Evolutionary conservation across 2,329 filamentous ascomycete species (phyloP).

Genomic region (Juglanconis juglandina): DNA sequence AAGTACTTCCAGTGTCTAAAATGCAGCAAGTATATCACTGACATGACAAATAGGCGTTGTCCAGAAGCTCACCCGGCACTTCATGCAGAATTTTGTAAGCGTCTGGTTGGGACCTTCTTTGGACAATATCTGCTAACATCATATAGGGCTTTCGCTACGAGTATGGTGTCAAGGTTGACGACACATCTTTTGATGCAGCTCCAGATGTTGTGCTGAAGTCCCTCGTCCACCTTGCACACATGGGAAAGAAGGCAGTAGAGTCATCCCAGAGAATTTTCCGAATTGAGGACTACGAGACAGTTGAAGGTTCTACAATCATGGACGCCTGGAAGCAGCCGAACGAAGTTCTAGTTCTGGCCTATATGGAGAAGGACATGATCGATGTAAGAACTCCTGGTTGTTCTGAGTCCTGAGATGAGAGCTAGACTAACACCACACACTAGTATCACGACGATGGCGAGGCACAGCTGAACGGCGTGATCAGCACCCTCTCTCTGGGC

Average conservation of each 20-base stretch:
- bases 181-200: slow-evolving; percentile 44
- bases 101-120: background rate
- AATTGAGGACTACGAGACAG: background rate
- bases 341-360: slow-evolving; percentile 60
- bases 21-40: slow-evolving; percentile 17
- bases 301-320: slow-evolving; percentile 20
- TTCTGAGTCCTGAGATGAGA: too few relatives aligned
- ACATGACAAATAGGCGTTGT: slow-evolving; percentile 28
- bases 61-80: slow-evolving; percentile 50
- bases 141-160: slow-evolving; percentile 62
- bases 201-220: slow-evolving; percentile 46
- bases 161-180: slow-evolving; percentile 55
- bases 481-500: slow-evolving; percentile 60
- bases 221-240: slow-evolving; percentile 54
- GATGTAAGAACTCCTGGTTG: slow-evolving; percentile 34
- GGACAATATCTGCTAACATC: slow-evolving; percentile 23
- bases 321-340: slow-evolving; percentile 49
- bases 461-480: slow-evolving; percentile 56
- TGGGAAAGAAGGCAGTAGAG: slow-evolving; percentile 39
- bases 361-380: slow-evolving; percentile 59
- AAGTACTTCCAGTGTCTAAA: slow-evolving; percentile 22
- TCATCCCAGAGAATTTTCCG: slow-evolving; percentile 21
- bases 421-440: background rate
- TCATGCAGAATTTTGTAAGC: slow-evolving; percentile 49
- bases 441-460: slow-evolving; percentile 68